phyloP scores from a whole-genome alignment of 768 basidiomycete genomes.

The Psilocybe cubensis region DNA sequence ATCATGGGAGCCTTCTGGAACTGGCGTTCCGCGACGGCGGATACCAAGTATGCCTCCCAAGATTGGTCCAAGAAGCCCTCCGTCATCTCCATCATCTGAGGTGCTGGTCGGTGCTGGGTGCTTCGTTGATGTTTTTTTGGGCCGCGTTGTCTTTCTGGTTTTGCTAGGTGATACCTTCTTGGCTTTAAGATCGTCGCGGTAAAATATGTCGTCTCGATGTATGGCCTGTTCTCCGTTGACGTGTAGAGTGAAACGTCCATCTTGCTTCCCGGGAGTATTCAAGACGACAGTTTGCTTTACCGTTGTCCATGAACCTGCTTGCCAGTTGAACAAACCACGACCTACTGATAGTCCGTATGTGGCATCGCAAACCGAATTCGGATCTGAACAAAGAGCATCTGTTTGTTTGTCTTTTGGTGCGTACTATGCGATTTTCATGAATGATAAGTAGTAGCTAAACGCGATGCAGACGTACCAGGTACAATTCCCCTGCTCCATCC shows the following conservation, averaged over 20 bases:
- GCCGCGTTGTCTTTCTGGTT: slow-evolving; percentile 7
- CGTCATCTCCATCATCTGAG: slow-evolving; percentile 16
- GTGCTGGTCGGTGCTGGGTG: slow-evolving; percentile 10
- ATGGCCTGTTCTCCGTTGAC: slow-evolving; percentile 66
- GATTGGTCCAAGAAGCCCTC: slow-evolving; percentile 22
- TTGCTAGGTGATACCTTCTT: slow-evolving; percentile 5
- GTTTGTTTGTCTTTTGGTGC: slow-evolving; percentile 76
- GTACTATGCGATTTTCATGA: slow-evolving; percentile 50
- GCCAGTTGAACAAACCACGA: slow-evolving; percentile 70
- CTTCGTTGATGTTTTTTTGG: slow-evolving; percentile 14
- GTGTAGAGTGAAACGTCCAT: slow-evolving; percentile 66
- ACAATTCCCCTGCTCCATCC: slow-evolving; percentile 73
- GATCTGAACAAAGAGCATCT: slow-evolving; percentile 55
- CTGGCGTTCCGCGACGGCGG: neutral
- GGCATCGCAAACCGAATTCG: slow-evolving; percentile 63
- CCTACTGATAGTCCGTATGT: slow-evolving; percentile 77
- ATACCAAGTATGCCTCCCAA: slow-evolving; percentile 22
- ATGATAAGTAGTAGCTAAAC: neutral
- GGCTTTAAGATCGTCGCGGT: slow-evolving; percentile 44
- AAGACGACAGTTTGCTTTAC: slow-evolving; percentile 70
- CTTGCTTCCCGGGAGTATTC: slow-evolving; percentile 73
- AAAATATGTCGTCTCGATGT: slow-evolving; percentile 59
- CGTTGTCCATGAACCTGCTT: slow-evolving; percentile 69
- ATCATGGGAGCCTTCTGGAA: neutral
- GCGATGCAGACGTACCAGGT: slow-evolving; percentile 52